These are phyloP conservation scores for Talaromyces thailandensis DNA, from an alignment of 495 filamentous ascomycete species.

Conservation along the genomic window DNA sequence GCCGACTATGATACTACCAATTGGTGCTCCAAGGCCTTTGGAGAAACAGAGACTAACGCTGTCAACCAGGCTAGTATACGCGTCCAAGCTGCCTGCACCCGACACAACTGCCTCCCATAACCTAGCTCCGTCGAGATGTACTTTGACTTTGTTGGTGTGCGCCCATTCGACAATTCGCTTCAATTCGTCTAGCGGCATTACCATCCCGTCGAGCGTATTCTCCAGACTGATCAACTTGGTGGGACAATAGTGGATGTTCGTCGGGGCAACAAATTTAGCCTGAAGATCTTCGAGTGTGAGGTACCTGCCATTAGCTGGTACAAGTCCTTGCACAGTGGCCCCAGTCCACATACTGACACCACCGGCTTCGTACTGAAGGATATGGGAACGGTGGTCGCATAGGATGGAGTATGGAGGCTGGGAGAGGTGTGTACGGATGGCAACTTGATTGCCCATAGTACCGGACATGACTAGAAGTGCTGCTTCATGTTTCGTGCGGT, in stretches of 20 bases:
- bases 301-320: constrained; percentile 54
- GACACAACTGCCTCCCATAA: constrained; percentile 69
- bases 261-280: constrained; percentile 32
- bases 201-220: constrained; percentile 71
- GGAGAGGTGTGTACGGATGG: constrained; percentile 35
- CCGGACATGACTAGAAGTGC: constrained; percentile 74
- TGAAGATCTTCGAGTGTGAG: constrained; percentile 71
- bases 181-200: constrained; percentile 67
- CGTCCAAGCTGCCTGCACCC: constrained; percentile 50
- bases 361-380: constrained; percentile 41
- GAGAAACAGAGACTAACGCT: constrained; percentile 77
- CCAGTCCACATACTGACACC: constrained; percentile 38
- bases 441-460: constrained; percentile 67
- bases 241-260: constrained; percentile 46
- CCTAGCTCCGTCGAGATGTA: constrained; percentile 81
- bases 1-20: constrained; percentile 74
- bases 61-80: constrained; percentile 68
- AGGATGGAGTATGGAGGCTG: constrained; percentile 43
- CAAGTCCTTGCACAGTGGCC: constrained; percentile 29
- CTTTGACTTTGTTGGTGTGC: constrained; percentile 51
- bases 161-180: constrained; percentile 62
- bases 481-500: constrained; percentile 58
- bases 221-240: constrained; percentile 77
- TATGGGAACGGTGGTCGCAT: constrained; percentile 39
- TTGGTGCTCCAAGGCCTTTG: constrained; percentile 83